Evolutionary conservation across 2,329 filamentous ascomycete species (phyloP).

Genomic region (Aspergillus nomiae): DNA sequence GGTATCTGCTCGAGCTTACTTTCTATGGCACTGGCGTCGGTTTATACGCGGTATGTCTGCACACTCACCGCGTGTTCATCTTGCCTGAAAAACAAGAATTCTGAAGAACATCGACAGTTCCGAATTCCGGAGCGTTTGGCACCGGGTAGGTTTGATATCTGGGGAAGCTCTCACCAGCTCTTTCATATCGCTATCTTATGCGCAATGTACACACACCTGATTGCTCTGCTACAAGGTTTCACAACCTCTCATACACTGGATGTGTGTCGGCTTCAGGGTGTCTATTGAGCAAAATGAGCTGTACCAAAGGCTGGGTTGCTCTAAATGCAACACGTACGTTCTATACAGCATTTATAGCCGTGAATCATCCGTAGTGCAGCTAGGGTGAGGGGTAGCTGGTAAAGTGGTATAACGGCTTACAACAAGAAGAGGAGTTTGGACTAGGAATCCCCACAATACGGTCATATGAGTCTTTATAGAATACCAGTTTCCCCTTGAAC

Average conservation of each 20-base stretch:
- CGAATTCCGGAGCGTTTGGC: conserved; percentile 9
- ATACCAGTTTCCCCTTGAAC: no score
- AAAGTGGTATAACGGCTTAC: not conserved
- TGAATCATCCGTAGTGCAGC: not conserved
- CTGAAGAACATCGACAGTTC: not conserved
- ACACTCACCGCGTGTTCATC: not conserved
- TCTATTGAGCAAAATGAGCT: conserved; percentile 1
- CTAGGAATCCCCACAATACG: not conserved
- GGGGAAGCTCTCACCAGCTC: conserved; percentile 11
- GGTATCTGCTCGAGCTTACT: conserved; percentile 20
- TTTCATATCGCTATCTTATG: conserved; percentile 8
- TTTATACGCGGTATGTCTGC: conserved; percentile 7
- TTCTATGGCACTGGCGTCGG: conserved; percentile 16
- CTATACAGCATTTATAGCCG: not conserved
- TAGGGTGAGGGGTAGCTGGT: not conserved
- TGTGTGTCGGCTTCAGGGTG: conserved; percentile 7
- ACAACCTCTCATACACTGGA: conserved; percentile 9
- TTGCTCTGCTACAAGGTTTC: conserved; percentile 6
- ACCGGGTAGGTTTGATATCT: conserved; percentile 6
- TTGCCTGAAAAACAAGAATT: not conserved
- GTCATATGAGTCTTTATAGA: not conserved
- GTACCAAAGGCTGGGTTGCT: not conserved
- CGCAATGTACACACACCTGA: conserved; percentile 9
- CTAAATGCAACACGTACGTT: not conserved
- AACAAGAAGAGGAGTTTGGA: not conserved